Evolutionary conservation across 495 filamentous ascomycete species (phyloP).

Genomic region (Penicillium soppii): DNA sequence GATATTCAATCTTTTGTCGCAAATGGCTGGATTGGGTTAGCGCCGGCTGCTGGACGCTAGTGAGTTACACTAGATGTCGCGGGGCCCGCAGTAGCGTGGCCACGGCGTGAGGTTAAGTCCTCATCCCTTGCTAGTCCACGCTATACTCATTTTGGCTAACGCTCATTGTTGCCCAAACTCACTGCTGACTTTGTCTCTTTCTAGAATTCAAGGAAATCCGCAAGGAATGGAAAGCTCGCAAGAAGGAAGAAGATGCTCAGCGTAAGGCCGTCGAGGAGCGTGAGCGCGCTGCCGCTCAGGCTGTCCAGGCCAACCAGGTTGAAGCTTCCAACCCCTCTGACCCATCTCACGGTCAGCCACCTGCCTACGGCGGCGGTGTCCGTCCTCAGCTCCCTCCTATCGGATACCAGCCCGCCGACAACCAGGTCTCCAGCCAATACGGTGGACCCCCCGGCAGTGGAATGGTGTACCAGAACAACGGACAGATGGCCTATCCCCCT

Average conservation of each 20-base stretch:
- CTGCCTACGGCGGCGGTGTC: conserved; percentile 56
- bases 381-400: conserved; percentile 82
- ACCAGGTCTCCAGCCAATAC: conserved; percentile 65
- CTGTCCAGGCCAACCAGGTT: conserved; percentile 51
- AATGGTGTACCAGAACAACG: conserved; percentile 60
- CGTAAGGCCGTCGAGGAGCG: conserved; percentile 92
- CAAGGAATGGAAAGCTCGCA: conserved; percentile 97
- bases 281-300: conserved; percentile 63
- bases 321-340: conserved; percentile 57
- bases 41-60: conserved; percentile 38
- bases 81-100: conserved; percentile 49
- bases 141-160: neutral
- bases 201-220: conserved; percentile 99
- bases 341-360: conserved; percentile 55
- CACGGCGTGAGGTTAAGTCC: conserved; percentile 38
- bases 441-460: conserved; percentile 52
- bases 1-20: conserved; percentile 25
- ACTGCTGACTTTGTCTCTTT: conserved; percentile 12
- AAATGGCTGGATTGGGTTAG: conserved; percentile 37
- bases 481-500: conserved; percentile 69
- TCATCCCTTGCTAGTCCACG: conserved; percentile 15
- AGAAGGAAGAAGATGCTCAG: conserved; percentile 94
- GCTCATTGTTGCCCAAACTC: neutral
- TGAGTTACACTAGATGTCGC: conserved; percentile 50
- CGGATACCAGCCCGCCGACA: conserved; percentile 70